Conservation (phyloP, 108 stramenopile genomes). For the Fistulifera pelliculosa region DNA sequence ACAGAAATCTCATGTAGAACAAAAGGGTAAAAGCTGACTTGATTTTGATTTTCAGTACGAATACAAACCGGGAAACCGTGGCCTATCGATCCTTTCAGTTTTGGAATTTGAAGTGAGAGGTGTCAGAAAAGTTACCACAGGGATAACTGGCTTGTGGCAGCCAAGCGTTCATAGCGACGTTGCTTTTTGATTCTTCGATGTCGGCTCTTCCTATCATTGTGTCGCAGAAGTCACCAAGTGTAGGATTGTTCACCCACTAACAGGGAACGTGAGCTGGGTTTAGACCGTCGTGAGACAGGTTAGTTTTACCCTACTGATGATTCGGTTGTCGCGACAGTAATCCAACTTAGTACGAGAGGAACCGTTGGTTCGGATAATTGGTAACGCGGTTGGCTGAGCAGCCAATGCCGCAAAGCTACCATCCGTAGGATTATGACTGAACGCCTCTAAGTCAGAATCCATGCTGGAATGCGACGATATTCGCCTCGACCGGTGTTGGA, state of each 20-base stretch:
- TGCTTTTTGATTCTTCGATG: conserved; percentile 91
- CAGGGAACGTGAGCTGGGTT: conserved; percentile 95
- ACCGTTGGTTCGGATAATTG: conserved; percentile 96
- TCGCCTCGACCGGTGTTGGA: conserved; percentile 70
- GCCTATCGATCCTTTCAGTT: conserved; percentile 95
- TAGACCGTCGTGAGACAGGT: conserved; percentile 98
- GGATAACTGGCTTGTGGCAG: conserved; percentile 97
- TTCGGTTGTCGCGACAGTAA: conserved; percentile 87
- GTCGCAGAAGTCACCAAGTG: conserved; percentile 95
- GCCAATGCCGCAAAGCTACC: conserved; percentile 91
- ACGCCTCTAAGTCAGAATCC: conserved; percentile 95
- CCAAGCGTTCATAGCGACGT: conserved; percentile 82
- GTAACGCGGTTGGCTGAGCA: conserved; percentile 87
- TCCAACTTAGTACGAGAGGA: conserved; percentile 98
- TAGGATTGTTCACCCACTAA: conserved; percentile 97
- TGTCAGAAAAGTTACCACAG: conserved; percentile 99
- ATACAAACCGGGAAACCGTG: conserved; percentile 94
- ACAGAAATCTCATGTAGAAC: conserved; percentile 88
- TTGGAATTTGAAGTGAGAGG: conserved; percentile 93
- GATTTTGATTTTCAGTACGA: conserved; percentile 95
- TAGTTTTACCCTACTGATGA: conserved; percentile 93
- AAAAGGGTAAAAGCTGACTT: conserved; percentile 94
- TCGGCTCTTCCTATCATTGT: conserved; percentile 95
- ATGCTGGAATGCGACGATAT: conserved; percentile 84
- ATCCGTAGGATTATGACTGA: conserved; percentile 92